Evolutionary conservation across 768 basidiomycete genomes (phyloP).

Genomic region (Russula sp.): DNA sequence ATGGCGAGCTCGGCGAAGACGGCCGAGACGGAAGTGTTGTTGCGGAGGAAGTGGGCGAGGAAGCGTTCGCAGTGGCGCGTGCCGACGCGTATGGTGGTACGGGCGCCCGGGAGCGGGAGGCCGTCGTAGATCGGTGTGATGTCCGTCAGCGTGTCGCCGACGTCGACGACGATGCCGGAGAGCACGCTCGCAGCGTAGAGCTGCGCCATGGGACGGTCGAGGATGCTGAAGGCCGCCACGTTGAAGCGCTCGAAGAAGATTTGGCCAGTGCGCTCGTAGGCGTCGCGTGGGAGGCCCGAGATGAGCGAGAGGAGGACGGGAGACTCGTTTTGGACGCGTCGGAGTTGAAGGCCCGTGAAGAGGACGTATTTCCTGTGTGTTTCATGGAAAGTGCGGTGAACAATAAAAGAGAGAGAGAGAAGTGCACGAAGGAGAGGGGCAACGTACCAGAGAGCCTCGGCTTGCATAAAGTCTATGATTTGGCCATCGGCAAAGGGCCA

Average conservation of each 20-base stretch:
- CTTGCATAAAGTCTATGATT: slow-evolving; percentile 72
- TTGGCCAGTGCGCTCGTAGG: slow-evolving; percentile 69
- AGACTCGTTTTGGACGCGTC: slow-evolving; percentile 82
- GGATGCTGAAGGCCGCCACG: slow-evolving; percentile 69
- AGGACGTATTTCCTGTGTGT: slow-evolving; percentile 72
- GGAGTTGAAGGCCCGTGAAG: slow-evolving; percentile 64
- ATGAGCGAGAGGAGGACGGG: slow-evolving; percentile 71
- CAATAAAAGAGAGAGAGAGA: neutral
- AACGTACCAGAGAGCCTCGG: slow-evolving; percentile 79
- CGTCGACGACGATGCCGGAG: slow-evolving; percentile 73
- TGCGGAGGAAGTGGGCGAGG: slow-evolving; percentile 63
- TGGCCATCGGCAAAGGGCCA: slow-evolving; percentile 78
- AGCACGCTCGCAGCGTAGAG: slow-evolving; percentile 70
- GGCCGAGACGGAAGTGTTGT: slow-evolving; percentile 57
- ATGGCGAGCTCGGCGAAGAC: slow-evolving; percentile 49
- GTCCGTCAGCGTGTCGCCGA: slow-evolving; percentile 69
- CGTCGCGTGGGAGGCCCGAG: slow-evolving; percentile 53
- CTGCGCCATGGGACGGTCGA: slow-evolving; percentile 80
- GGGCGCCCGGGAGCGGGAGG: slow-evolving; percentile 47
- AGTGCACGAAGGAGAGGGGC: no score
- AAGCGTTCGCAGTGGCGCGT: slow-evolving; percentile 65
- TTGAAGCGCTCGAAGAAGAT: slow-evolving; percentile 93
- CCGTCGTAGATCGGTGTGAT: slow-evolving; percentile 75
- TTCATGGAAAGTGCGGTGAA: neutral
- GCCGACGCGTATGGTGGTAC: slow-evolving; percentile 55